Evolutionary conservation across 2,329 filamentous ascomycete species (phyloP), one percentile per base, ranked within the genome.

Genomic region (Byssoonygena ceratinophila): DNA sequence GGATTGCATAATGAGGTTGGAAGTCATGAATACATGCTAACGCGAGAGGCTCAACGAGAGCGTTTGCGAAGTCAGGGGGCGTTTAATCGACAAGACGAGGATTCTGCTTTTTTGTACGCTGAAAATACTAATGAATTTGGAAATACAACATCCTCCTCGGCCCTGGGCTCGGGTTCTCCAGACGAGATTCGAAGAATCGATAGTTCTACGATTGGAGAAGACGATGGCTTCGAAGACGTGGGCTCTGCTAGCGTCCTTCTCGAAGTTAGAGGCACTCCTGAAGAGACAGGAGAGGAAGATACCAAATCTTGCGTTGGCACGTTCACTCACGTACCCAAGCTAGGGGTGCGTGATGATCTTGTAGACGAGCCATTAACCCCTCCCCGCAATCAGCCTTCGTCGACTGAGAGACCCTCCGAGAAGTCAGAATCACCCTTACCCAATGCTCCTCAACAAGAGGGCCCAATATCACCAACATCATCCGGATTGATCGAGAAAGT

Each of bases 151-250:
- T 60, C 60, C 12, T 60, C 63, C 41, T 70, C 70, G n/a, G 60
- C 64, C 11, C 64, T 73, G 31, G 70, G 62, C 5, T 68, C 68
- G 32, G 68, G 68, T 2, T 79, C 79, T 2, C 74, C 78, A 0
- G 86, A 89, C 58, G 81, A 82, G 53, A 76, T 81, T 47, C 85
- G 85, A 50, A 78, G 76, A 44, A 74, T 90, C 1, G 87, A 91
- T 59, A 81, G 91, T 12, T 85, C 84, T 49, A 94, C 92, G 61
- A 82, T 80, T 14, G 84, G 85, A 11, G 88, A 95, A 59, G 87
- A 92, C 58, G 92, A 97, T 64, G 87, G 87, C 0, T 97, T 96
- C 63, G 92, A 98, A 66, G 89, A 95, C 68, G 90, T 97, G 8
- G 74, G 74, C 43, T 74, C 76, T 22, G 78, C 79, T 43, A 83